Base-by-base conservation (phyloP, 2,329 filamentous ascomycete species). In the Colletotrichum sp. region DNA sequence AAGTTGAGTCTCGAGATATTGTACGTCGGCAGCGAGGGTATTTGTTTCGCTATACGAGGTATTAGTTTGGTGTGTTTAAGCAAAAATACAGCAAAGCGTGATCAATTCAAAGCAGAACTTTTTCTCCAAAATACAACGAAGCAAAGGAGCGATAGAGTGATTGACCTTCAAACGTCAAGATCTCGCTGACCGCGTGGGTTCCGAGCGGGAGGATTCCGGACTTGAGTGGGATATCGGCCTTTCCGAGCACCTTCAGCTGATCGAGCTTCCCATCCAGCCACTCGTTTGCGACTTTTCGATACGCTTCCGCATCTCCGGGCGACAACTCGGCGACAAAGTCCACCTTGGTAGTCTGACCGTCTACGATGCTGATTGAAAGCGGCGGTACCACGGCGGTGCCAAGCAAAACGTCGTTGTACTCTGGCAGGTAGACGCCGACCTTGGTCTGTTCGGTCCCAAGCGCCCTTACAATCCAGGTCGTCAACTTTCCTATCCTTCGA, bases 141-240 rank as follows among this genome's bases (percentile, higher is more conserved):
- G 91, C 88, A 87, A 91, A 91, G 83, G 89, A 89, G 81, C 87
- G 87, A 83, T 93, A 93, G 90, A 93, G 89, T 85, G 87, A 90
- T 93, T 91, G 90, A 97, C 95, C 94, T 93, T 96, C 91, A 86
- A 98, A 93, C 76, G 93, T 88, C 81, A 98, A 84, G 32, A 92
- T 92, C 82, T 98, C 92, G 67, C 91, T 90, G 75, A 99, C 86
- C 32, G 88, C 86, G 82, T 98, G 95, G 69, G 91, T 93, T 77
- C 96, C 96, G 26, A 98, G 88, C 59, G 91, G 91, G 75, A 98
- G 86, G 65, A 98, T 85, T 28, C 97, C 96, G 62, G 96, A 94
- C 82, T 92, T 95, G 71, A 98, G 85, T 36, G 89, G 89, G 48
- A 98, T 87, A 52, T 93, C 87, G 30, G 95, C 93, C 80, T 93